phyloP scores from a whole-genome alignment of 179 eudicot species.

The Monotropa hypopitys region DNA sequence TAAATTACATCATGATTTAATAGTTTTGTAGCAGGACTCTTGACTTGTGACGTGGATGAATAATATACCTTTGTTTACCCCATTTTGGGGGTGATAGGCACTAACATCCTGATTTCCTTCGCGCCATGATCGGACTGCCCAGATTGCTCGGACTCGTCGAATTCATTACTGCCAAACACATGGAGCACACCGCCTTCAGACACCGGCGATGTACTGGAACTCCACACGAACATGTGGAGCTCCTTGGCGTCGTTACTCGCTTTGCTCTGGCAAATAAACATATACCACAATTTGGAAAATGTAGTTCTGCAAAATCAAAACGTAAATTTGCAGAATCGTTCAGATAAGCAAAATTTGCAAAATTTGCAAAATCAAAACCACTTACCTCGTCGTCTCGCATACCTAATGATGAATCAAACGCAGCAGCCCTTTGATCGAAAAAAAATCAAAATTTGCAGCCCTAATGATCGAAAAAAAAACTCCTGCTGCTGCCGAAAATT shows the following conservation, averaged over 20 bases:
- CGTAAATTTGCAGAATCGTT: too few relatives aligned
- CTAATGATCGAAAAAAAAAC: too few relatives aligned
- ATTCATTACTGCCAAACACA: constrained; percentile 56
- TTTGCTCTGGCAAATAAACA: constrained; percentile 18
- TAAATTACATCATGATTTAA: not conserved
- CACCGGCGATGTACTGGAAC: constrained; percentile 89
- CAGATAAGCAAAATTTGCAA: too few relatives aligned
- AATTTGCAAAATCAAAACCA: too few relatives aligned
- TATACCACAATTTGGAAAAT: too few relatives aligned
- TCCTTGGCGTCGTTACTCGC: constrained; percentile 72
- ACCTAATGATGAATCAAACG: too few relatives aligned
- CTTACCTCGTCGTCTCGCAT: too few relatives aligned
- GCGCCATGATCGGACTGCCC: constrained; percentile 84
- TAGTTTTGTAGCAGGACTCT: not conserved
- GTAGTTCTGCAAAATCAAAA: too few relatives aligned
- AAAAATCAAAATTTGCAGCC: too few relatives aligned
- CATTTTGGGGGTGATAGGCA: constrained; percentile 62
- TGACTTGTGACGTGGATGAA: constrained; percentile 2
- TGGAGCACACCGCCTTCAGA: constrained; percentile 76
- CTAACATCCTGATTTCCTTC: constrained; percentile 91
- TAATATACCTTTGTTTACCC: constrained; percentile 42
- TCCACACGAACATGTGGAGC: constrained; percentile 98
- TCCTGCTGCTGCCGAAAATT: too few relatives aligned
- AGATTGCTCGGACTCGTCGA: constrained; percentile 53
- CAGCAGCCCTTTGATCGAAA: too few relatives aligned